Percentiles rank a stretch among this genome's conserved stretches.
These are phyloP conservation scores for Strobilomyces confusus DNA, from an alignment of 768 basidiomycete genomes.

Conservation along the genomic window DNA sequence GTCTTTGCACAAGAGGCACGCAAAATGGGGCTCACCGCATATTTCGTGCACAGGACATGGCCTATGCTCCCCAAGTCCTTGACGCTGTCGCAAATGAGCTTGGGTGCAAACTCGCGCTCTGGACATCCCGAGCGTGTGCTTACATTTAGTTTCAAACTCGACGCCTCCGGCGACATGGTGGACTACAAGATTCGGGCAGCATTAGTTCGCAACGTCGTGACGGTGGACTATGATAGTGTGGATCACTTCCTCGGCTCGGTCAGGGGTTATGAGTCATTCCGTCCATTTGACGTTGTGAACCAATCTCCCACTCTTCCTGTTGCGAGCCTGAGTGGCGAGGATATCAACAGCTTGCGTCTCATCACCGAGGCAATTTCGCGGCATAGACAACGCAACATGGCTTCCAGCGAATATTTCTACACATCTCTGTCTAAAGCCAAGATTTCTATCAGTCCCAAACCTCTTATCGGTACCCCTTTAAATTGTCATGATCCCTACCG, in stretches of 20 bases:
- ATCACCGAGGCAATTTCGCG: conserved; percentile 28
- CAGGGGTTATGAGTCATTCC: conserved; percentile 8
- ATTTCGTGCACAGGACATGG: conserved; percentile 59
- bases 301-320: neutral
- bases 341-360: conserved; percentile 28
- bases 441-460: conserved; percentile 30
- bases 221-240: conserved; percentile 64
- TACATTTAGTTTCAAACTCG: conserved; percentile 76
- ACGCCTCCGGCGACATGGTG: conserved; percentile 55
- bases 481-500: conserved; percentile 29
- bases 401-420: conserved; percentile 23
- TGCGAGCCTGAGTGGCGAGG: conserved; percentile 11
- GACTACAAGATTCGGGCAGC: conserved; percentile 72
- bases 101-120: conserved; percentile 35
- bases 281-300: conserved; percentile 19
- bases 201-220: conserved; percentile 63
- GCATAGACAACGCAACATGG: conserved; percentile 23
- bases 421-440: conserved; percentile 22
- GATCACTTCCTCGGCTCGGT: conserved; percentile 45
- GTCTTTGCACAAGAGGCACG: conserved; percentile 56
- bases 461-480: conserved; percentile 29
- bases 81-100: conserved; percentile 46
- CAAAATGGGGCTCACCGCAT: conserved; percentile 47
- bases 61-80: conserved; percentile 71
- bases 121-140: conserved; percentile 53